These are phyloP conservation scores for Gillenia trifoliata DNA, from an alignment of 306 rosid species.

Conservation along the genomic window DNA sequence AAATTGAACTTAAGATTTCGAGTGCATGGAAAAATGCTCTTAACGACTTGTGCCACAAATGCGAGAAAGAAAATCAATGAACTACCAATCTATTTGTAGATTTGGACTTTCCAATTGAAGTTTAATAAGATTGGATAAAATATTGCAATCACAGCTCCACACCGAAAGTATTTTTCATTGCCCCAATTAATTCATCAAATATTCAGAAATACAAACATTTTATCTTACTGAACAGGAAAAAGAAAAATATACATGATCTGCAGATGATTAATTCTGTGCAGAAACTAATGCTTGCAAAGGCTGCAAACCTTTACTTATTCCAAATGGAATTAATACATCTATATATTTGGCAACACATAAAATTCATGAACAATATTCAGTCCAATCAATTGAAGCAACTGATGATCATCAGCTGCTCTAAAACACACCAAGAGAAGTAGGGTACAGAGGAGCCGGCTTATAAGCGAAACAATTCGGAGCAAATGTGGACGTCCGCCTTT, in stretches of 20 bases:
- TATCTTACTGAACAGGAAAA: not conserved
- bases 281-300: not conserved
- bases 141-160: not conserved
- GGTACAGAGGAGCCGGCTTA: conserved; percentile 45
- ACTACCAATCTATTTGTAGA: too few species aligned
- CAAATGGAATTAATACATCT: not conserved
- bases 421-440: conserved; percentile 69
- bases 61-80: too few species aligned
- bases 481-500: conserved; percentile 42
- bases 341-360: not conserved
- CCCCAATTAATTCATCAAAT: not conserved
- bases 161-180: not conserved
- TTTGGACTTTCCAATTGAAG: not conserved
- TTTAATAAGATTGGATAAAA: not conserved
- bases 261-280: not conserved
- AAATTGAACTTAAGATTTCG: too few species aligned
- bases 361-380: not conserved
- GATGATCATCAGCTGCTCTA: conserved; percentile 21
- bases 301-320: not conserved
- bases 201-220: not conserved
- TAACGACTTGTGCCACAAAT: too few species aligned
- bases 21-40: too few species aligned
- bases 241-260: not conserved
- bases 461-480: conserved; percentile 46
- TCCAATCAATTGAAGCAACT: conserved; percentile 10